These are phyloP conservation scores for Eucalyptus erythrocorys DNA, from an alignment of 345 rosid species.

Conservation along the genomic window DNA sequence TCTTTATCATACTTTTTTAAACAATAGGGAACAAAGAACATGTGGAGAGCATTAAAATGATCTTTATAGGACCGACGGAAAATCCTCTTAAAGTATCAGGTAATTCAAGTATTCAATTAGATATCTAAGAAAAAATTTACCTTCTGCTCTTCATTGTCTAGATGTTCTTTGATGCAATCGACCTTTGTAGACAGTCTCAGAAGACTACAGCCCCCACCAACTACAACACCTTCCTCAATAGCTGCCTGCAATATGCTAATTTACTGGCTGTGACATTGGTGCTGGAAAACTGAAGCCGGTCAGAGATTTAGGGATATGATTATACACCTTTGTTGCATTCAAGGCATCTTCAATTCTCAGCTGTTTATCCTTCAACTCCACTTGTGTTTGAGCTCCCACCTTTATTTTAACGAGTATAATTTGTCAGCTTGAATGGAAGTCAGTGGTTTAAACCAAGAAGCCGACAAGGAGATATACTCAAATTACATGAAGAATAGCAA, in stretches of 20 bases:
- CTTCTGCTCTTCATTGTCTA: slow-evolving; percentile 84
- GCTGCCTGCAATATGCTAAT: slow-evolving; percentile 51
- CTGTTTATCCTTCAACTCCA: slow-evolving; percentile 88
- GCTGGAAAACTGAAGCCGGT: not conserved
- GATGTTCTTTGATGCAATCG: slow-evolving; percentile 42
- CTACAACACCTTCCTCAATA: slow-evolving; percentile 90
- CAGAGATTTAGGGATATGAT: not conserved
- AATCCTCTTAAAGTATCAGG: not conserved
- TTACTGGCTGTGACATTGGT: not conserved
- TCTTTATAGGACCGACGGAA: not conserved
- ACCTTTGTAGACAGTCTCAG: slow-evolving; percentile 66
- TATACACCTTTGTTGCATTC: slow-evolving; percentile 81
- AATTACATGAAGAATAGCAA: slow-evolving; percentile 75
- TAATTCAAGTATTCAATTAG: not conserved
- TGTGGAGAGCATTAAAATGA: not conserved
- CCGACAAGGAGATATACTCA: not conserved
- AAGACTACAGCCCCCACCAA: slow-evolving; percentile 88
- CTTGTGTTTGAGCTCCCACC: slow-evolving; percentile 93
- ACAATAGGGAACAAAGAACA: not conserved
- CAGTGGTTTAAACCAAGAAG: not conserved
- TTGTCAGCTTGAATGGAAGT: not conserved
- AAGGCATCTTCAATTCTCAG: slow-evolving; percentile 83
- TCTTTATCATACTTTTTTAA: not conserved
- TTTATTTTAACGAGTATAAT: not conserved
- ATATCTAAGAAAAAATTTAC: slow-evolving; percentile 2